Conservation (phyloP, 768 basidiomycete genomes). For the Symmetrospora coprosmae region DNA sequence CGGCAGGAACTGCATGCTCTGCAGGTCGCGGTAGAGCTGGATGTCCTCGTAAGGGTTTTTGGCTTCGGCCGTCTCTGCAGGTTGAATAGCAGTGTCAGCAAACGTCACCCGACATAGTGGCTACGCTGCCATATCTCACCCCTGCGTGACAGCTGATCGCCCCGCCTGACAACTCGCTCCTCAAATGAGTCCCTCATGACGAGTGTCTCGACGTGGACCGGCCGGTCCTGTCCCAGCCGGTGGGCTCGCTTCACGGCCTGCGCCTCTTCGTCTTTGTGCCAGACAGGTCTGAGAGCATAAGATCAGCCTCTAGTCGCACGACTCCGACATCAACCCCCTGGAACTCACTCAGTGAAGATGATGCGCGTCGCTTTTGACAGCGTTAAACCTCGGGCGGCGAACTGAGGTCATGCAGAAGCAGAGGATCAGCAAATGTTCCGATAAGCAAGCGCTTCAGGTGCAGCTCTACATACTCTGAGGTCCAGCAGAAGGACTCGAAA, state of each 20-base stretch:
- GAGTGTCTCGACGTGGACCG: slow-evolving; percentile 17
- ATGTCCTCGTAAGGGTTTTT: slow-evolving; percentile 13
- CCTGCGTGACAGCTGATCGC: not conserved
- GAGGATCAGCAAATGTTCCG: not conserved
- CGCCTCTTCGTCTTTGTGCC: slow-evolving; percentile 21
- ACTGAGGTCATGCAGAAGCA: not conserved
- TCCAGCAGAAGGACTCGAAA: slow-evolving; percentile 14
- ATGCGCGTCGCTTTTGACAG: slow-evolving; percentile 19
- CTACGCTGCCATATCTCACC: not conserved
- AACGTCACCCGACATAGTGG: too few relatives aligned
- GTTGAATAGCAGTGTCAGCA: not conserved
- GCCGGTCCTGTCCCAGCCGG: slow-evolving; percentile 3
- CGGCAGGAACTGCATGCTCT: not conserved
- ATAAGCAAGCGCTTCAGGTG: not conserved
- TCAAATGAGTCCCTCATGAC: slow-evolving; percentile 22
- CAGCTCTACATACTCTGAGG: not conserved
- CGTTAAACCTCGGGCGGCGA: slow-evolving; percentile 17
- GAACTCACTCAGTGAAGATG: slow-evolving; percentile 14
- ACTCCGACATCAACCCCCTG: too few relatives aligned
- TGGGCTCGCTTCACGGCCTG: slow-evolving; percentile 21
- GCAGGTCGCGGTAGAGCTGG: not conserved
- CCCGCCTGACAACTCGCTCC: slow-evolving; percentile 4
- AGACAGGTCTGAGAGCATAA: slow-evolving; percentile 12
- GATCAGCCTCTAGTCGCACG: too few relatives aligned
- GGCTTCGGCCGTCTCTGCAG: slow-evolving; percentile 1